These are phyloP conservation scores for Globisporangium apiculatum DNA, from an alignment of 352 stramenopile genomes.

Conservation along the genomic window DNA sequence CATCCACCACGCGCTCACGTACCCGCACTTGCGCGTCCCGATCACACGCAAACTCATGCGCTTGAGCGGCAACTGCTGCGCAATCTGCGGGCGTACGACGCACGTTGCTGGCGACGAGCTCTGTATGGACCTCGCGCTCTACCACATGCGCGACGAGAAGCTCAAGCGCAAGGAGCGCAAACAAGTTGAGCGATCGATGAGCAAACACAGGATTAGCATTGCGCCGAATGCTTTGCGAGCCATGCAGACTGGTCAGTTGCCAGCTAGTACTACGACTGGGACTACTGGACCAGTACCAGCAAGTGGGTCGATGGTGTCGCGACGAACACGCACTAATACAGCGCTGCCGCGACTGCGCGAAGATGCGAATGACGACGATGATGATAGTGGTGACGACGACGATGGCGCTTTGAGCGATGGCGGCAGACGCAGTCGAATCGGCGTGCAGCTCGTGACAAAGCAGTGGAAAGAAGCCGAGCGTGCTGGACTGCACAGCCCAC, in stretches of 20 bases:
- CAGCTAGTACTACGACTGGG: no score
- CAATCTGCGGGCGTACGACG: conserved; percentile 62
- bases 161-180: conserved; percentile 38
- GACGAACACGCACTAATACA: neutral
- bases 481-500: conserved; percentile 19
- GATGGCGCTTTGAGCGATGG: neutral
- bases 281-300: no score
- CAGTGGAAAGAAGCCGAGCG: conserved; percentile 55
- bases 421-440: conserved; percentile 18
- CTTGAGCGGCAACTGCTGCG: conserved; percentile 67
- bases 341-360: conserved; percentile 10
- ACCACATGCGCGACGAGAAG: conserved; percentile 64
- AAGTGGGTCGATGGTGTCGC: no score
- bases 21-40: conserved; percentile 59
- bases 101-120: conserved; percentile 73
- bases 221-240: conserved; percentile 1
- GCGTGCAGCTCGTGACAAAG: conserved; percentile 33
- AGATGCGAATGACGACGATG: neutral
- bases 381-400: neutral
- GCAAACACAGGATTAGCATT: conserved; percentile 48
- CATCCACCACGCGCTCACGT: conserved; percentile 57
- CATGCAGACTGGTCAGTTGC: no score
- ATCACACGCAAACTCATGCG: conserved; percentile 84
- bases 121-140: conserved; percentile 66
- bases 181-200: conserved; percentile 28